Conservation (phyloP, 2,329 filamentous ascomycete genomes). For the Daldinia eschscholtzii region DNA sequence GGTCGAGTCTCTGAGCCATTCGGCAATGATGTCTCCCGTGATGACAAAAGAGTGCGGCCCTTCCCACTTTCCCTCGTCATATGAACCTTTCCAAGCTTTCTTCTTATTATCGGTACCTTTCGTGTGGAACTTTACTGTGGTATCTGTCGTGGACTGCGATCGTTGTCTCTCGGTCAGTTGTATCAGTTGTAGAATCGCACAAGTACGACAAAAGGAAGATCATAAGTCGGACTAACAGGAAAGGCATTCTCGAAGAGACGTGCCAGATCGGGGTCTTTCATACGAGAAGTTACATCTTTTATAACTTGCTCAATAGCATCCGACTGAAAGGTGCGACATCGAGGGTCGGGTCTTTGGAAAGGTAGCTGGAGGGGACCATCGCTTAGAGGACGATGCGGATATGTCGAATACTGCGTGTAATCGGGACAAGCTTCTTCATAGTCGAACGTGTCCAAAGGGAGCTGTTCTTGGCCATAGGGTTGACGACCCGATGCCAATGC, state of each 20-base stretch:
- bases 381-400: slow-evolving; percentile 77
- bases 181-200: slow-evolving; percentile 23
- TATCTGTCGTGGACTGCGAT: slow-evolving; percentile 80
- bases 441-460: slow-evolving; percentile 52
- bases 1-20: slow-evolving; percentile 92
- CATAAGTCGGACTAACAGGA: slow-evolving; percentile 60
- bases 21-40: slow-evolving; percentile 86
- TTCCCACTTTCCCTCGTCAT: slow-evolving; percentile 76
- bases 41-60: slow-evolving; percentile 94
- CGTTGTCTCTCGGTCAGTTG: slow-evolving; percentile 36
- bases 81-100: slow-evolving; percentile 52
- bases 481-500: slow-evolving; percentile 35
- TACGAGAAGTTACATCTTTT: slow-evolving; percentile 79
- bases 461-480: slow-evolving; percentile 50
- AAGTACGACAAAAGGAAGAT: slow-evolving; percentile 13
- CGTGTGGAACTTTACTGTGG: slow-evolving; percentile 88
- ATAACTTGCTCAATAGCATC: slow-evolving; percentile 91
- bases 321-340: slow-evolving; percentile 91
- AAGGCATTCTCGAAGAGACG: slow-evolving; percentile 96
- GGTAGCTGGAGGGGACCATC: slow-evolving; percentile 83
- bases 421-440: slow-evolving; percentile 69
- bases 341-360: slow-evolving; percentile 83
- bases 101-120: slow-evolving; percentile 71
- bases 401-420: slow-evolving; percentile 70
- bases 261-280: slow-evolving; percentile 88